phyloP scores from a whole-genome alignment of 768 basidiomycete species.

The Tylopilus cervinicoccineus region DNA sequence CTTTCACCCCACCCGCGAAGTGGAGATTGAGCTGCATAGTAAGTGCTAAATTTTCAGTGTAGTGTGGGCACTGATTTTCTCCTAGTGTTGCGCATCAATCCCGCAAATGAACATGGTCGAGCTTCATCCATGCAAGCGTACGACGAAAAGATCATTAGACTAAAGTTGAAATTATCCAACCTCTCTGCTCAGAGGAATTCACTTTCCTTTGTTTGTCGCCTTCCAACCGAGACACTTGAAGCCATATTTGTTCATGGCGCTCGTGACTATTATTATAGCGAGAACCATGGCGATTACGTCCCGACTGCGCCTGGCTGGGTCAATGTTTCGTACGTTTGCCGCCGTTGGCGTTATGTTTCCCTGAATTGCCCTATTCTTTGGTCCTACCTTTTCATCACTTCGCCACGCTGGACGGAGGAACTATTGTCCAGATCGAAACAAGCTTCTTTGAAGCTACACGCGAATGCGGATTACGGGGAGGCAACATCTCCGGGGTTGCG shows the following conservation, averaged over 20 bases:
- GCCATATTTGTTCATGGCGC: slow-evolving; percentile 11
- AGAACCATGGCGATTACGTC: background rate
- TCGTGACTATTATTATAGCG: background rate
- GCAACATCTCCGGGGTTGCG: background rate
- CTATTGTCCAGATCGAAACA: slow-evolving; percentile 42
- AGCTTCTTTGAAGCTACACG: slow-evolving; percentile 21
- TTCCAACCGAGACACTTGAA: slow-evolving; percentile 14
- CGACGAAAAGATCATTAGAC: background rate
- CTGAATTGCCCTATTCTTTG: slow-evolving; percentile 39
- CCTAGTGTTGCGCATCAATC: background rate
- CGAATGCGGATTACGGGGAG: background rate
- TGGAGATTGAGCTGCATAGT: background rate
- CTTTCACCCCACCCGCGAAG: background rate
- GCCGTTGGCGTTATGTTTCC: slow-evolving; percentile 42
- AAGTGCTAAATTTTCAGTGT: background rate
- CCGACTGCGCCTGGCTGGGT: background rate
- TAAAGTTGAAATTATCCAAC: background rate
- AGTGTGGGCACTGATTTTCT: background rate
- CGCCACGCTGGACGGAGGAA: slow-evolving; percentile 35
- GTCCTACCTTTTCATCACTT: slow-evolving; percentile 29
- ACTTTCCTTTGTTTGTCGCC: slow-evolving; percentile 4
- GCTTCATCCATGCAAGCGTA: no score
- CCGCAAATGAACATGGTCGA: background rate
- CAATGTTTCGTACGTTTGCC: slow-evolving; percentile 13
- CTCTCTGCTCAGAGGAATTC: slow-evolving; percentile 7